Percentiles rank a stretch among this genome's conserved stretches.
These are phyloP conservation scores for Aureobasidium musti DNA, from an alignment of 2,329 filamentous ascomycete genomes.

Conservation along the genomic window DNA sequence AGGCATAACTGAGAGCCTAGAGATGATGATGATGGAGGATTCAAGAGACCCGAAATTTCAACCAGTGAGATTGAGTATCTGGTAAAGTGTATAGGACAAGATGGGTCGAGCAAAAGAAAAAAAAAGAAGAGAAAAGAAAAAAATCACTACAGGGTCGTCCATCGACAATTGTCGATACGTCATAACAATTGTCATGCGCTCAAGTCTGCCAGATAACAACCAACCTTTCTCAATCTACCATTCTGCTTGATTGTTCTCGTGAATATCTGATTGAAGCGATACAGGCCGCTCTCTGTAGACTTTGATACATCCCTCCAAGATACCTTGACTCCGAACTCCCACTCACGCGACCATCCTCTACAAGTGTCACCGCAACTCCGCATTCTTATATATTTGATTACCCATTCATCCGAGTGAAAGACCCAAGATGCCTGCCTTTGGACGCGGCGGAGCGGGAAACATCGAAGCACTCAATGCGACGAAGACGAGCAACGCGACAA, in stretches of 20 bases:
- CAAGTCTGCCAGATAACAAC: constrained; percentile 7
- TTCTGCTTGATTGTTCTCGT: no score
- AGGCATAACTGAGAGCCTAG: no score
- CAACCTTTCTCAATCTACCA: neutral
- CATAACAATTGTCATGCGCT: constrained; percentile 5
- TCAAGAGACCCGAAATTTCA: no score
- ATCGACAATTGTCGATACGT: neutral
- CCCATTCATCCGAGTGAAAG: neutral
- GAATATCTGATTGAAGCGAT: no score
- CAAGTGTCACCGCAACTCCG: neutral
- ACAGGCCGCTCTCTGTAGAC: neutral
- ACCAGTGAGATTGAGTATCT: no score
- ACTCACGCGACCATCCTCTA: neutral
- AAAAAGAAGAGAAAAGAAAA: no score
- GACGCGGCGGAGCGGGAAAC: constrained; percentile 52
- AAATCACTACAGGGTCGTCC: neutral
- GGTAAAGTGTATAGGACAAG: no score
- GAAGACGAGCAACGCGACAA: constrained; percentile 30
- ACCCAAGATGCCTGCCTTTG: constrained; percentile 32
- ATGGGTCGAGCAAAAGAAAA: no score
- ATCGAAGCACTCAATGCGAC: constrained; percentile 37
- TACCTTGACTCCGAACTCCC: neutral
- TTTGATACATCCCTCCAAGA: neutral
- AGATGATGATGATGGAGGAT: no score
- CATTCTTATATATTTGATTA: neutral